Evolutionary conservation across 345 rosid genomes (phyloP).

Genomic region (Alliaria petiolata): DNA sequence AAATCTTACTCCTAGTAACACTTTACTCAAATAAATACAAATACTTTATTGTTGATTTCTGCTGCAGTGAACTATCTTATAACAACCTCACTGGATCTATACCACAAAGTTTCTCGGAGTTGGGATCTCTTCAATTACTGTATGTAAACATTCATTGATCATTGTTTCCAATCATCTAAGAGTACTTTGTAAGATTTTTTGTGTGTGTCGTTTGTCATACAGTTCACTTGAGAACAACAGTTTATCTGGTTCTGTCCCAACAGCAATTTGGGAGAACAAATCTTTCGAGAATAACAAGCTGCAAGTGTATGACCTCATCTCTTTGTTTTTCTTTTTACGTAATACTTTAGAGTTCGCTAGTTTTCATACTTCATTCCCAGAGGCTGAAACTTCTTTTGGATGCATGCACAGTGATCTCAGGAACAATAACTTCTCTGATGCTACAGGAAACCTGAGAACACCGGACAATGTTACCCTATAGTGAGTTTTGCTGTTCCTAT

Average conservation of each 20-base stretch:
- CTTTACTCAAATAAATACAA: neutral
- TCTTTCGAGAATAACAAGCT: conserved; percentile 43
- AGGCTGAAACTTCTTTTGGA: conserved; percentile 22
- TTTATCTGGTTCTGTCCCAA: conserved; percentile 60
- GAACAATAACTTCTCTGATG: conserved; percentile 61
- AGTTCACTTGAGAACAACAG: conserved; percentile 74
- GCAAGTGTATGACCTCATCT: conserved; percentile 46
- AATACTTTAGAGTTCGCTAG: neutral
- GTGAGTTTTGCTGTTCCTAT: conserved; percentile 34
- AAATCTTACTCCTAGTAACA: neutral
- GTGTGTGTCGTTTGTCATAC: conserved; percentile 10
- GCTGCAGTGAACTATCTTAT: conserved; percentile 63
- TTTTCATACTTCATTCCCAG: neutral
- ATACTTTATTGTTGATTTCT: neutral
- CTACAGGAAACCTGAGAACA: conserved; percentile 50
- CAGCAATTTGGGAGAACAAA: conserved; percentile 54
- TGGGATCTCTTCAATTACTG: conserved; percentile 63
- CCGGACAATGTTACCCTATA: conserved; percentile 66
- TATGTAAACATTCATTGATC: conserved; percentile 38
- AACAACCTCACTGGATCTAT: conserved; percentile 68
- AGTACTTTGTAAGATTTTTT: neutral
- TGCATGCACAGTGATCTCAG: conserved; percentile 65
- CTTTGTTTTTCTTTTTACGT: neutral
- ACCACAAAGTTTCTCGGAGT: conserved; percentile 54
- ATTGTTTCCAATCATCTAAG: neutral